phyloP scores from a whole-genome alignment of 1,284 basidiomycete genomes.

The Boletus coffeatus region DNA sequence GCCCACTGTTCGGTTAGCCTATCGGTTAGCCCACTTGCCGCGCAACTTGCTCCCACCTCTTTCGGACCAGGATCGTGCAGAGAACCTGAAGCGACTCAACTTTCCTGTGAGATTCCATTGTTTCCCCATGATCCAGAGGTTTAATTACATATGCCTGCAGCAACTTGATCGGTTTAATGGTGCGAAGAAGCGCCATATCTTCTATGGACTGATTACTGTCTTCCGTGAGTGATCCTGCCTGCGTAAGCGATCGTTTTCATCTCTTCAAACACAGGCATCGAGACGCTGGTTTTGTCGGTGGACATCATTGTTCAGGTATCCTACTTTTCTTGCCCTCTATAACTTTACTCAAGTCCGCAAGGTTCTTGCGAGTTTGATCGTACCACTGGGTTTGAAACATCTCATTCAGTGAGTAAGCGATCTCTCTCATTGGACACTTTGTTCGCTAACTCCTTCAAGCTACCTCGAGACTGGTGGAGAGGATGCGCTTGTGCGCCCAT shows the following conservation, averaged over 20 bases:
- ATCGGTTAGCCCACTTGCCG: background rate
- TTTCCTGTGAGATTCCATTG: background rate
- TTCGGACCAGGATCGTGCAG: background rate
- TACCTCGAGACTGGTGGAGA: slow-evolving; percentile 4
- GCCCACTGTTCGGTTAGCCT: background rate
- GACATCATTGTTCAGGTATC: slow-evolving; percentile 1
- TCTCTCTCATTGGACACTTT: background rate
- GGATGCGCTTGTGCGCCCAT: background rate
- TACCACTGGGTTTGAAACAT: slow-evolving; percentile 1
- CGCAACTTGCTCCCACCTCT: background rate
- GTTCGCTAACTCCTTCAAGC: background rate
- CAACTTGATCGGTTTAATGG: slow-evolving; percentile 3
- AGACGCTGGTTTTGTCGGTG: background rate
- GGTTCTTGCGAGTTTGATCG: background rate
- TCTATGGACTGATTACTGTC: slow-evolving; percentile 2
- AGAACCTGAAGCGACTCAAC: background rate
- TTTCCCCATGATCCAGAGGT: background rate
- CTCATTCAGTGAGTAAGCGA: background rate
- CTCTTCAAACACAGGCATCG: background rate
- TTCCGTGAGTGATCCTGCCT: background rate
- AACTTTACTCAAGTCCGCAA: background rate
- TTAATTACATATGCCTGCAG: background rate
- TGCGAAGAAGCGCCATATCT: slow-evolving; percentile 1
- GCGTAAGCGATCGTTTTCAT: background rate
- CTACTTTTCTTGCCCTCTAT: background rate